Evolutionary conservation across 2,329 filamentous ascomycete genomes (phyloP), one percentile per base, ranked within the genome.

Genomic region (Dothideomycetes sp.): DNA sequence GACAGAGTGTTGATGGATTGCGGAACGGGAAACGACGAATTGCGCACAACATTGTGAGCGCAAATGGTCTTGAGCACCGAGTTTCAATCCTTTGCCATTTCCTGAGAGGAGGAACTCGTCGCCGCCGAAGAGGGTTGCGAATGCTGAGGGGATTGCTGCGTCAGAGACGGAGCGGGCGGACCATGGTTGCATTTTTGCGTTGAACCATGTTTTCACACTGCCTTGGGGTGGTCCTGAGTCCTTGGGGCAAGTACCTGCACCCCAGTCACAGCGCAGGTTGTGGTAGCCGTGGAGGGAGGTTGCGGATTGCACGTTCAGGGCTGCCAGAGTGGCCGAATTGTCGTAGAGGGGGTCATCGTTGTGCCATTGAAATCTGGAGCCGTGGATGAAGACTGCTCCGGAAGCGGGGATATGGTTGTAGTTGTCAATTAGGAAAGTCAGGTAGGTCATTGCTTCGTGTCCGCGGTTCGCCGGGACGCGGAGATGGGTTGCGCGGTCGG

Each of bases 401-500:
- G 73, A 62, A 50, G 49, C 69, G 2, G 74, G 69, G 5, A 79
- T 65, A 9, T 61, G 49, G 47, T 76, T 64, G 56, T 79, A 79
- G 52, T 74, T 69, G 55, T 77, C 72, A 52, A 75, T 67, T 46
- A 79, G 65, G 57, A 74, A 78, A 12, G 69, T 74, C 30, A 76
- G 63, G 52, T 79, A 78, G 5, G 74, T 66, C 59, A 76, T 71
- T 23, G 73, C 73, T 58, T 80, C 76, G 49, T 76, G 71, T 24
- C 75, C 76, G 51, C 74, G 73, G 49, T 71, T 71, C 17, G 53
- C 54, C 1, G 66, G 66, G 9, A 70, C 63, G 1, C 56, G 65
- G 16, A 67, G 51, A 18, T 48, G 41, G 4, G 63, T 62, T 7
- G 31, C 36, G 28, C 47, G 39, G 43, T 64, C 35, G 8, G 19